A percentile compares a stretch with the other conserved stretches of the same genome.
These are phyloP conservation scores for Geotrichum armillariae DNA, from an alignment of 1,139 yeast species.

Conservation along the genomic window DNA sequence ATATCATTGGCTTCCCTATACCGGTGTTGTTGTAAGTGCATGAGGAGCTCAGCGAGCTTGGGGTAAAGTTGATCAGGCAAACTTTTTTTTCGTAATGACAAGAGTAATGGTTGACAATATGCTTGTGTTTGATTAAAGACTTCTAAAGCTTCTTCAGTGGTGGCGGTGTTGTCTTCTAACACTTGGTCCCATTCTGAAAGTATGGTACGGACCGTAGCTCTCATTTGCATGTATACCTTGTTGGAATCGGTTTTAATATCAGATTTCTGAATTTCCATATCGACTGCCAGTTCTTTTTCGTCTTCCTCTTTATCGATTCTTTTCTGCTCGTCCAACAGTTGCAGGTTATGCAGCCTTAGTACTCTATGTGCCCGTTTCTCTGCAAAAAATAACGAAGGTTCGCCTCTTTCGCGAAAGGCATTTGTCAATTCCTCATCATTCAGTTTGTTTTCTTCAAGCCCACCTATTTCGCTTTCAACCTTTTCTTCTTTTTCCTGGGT, in stretches of 20 bases:
- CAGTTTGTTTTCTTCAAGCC: constrained; percentile 22
- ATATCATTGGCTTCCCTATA: constrained; percentile 62
- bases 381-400: constrained; percentile 49
- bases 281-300: constrained; percentile 16
- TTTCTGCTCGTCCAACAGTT: constrained; percentile 26
- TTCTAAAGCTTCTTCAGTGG: constrained; percentile 26
- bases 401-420: constrained; percentile 43
- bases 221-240: constrained; percentile 45
- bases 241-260: constrained; percentile 43
- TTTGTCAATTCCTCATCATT: constrained; percentile 52
- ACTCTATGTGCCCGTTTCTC: constrained; percentile 42
- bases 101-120: constrained; percentile 60
- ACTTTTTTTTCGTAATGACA: constrained; percentile 52
- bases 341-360: constrained; percentile 28
- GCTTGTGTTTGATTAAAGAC: constrained; percentile 56
- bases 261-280: constrained; percentile 32
- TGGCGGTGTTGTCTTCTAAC: constrained; percentile 24
- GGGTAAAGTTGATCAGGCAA: constrained; percentile 50
- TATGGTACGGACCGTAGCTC: constrained; percentile 51
- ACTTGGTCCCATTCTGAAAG: constrained; percentile 49
- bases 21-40: constrained; percentile 57
- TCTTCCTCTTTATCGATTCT: constrained; percentile 32
- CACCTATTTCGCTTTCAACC: constrained; percentile 21
- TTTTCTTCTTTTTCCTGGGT: constrained; percentile 22
- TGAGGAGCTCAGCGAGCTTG: constrained; percentile 59